Evolutionary conservation across 768 basidiomycete species (phyloP).

Genomic region (Tylopilus plumbeoviolaceoides): DNA sequence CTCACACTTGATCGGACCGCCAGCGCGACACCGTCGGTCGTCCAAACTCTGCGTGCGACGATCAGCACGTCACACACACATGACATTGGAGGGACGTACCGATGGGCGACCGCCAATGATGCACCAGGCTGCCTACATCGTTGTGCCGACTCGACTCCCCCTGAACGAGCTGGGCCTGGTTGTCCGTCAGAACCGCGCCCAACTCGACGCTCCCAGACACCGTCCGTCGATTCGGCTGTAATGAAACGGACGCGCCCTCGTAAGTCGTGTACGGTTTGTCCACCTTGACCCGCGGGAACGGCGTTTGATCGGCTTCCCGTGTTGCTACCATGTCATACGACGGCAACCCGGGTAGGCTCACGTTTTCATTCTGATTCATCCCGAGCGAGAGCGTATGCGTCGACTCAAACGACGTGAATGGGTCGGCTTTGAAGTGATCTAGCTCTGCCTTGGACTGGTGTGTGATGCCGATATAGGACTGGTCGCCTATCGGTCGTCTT

Average conservation of each 20-base stretch:
- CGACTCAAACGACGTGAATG: not conserved
- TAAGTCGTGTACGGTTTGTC: slow-evolving; percentile 4
- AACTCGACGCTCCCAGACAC: slow-evolving; percentile 20
- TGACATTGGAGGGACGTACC: slow-evolving; percentile 36
- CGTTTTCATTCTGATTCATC: not conserved
- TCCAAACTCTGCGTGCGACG: slow-evolving; percentile 8
- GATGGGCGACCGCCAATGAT: slow-evolving; percentile 68
- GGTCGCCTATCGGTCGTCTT: not conserved
- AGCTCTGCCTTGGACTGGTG: slow-evolving; percentile 3
- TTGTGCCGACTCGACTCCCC: slow-evolving; percentile 36
- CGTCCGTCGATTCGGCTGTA: slow-evolving; percentile 28
- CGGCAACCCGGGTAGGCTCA: slow-evolving; percentile 8
- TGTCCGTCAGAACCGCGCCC: slow-evolving; percentile 25
- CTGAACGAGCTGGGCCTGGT: slow-evolving; percentile 42
- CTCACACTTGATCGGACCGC: not conserved
- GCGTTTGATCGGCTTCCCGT: not conserved
- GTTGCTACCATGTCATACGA: slow-evolving; percentile 32
- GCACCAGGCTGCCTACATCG: slow-evolving; percentile 47
- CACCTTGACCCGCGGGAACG: slow-evolving; percentile 13
- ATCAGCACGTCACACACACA: not conserved
- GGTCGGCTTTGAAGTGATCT: not conserved
- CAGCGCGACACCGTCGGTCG: slow-evolving; percentile 4
- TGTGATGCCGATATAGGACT: slow-evolving; percentile 14
- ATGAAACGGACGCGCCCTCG: slow-evolving; percentile 1
- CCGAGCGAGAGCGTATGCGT: not conserved